These are phyloP conservation scores for Ustilaginoidea virens DNA, from an alignment of 2,329 filamentous ascomycete species.

Conservation along the genomic window DNA sequence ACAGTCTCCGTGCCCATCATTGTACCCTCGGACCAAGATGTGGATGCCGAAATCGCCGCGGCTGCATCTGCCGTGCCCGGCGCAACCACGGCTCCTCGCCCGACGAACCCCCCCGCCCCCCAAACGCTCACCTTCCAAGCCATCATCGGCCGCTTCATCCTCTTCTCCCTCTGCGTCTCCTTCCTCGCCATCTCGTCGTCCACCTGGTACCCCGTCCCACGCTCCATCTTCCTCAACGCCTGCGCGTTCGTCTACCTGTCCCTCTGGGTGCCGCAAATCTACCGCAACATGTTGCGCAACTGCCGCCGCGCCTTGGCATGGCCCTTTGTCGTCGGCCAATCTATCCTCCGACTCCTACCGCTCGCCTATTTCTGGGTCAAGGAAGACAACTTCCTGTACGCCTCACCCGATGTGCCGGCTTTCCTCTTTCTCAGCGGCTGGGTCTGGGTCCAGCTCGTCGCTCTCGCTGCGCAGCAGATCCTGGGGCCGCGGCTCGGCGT, in stretches of 20 bases:
- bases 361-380: slow-evolving; percentile 76
- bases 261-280: slow-evolving; percentile 84
- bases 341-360: slow-evolving; percentile 59
- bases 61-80: slow-evolving; percentile 20
- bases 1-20: slow-evolving; percentile 30
- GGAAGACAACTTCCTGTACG: slow-evolving; percentile 66
- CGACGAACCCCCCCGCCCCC: slow-evolving; percentile 10
- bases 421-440: slow-evolving; percentile 50
- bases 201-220: slow-evolving; percentile 41
- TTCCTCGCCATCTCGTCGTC: slow-evolving; percentile 44
- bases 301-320: slow-evolving; percentile 82
- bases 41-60: slow-evolving; percentile 43
- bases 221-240: slow-evolving; percentile 42
- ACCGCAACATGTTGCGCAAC: slow-evolving; percentile 79
- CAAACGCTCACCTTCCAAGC: slow-evolving; percentile 32
- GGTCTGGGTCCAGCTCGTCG: slow-evolving; percentile 75
- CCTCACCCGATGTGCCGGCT: slow-evolving; percentile 48
- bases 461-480: slow-evolving; percentile 68
- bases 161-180: slow-evolving; percentile 37
- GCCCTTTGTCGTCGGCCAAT: slow-evolving; percentile 81
- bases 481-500: slow-evolving; percentile 82
- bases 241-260: slow-evolving; percentile 68
- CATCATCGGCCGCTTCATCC: slow-evolving; percentile 40
- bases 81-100: slow-evolving; percentile 9
- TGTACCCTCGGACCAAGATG: slow-evolving; percentile 47